Evolutionary conservation across 1,284 basidiomycete genomes (phyloP), one percentile per base, ranked within the genome.

Genomic region (Caloboletus firmus): DNA sequence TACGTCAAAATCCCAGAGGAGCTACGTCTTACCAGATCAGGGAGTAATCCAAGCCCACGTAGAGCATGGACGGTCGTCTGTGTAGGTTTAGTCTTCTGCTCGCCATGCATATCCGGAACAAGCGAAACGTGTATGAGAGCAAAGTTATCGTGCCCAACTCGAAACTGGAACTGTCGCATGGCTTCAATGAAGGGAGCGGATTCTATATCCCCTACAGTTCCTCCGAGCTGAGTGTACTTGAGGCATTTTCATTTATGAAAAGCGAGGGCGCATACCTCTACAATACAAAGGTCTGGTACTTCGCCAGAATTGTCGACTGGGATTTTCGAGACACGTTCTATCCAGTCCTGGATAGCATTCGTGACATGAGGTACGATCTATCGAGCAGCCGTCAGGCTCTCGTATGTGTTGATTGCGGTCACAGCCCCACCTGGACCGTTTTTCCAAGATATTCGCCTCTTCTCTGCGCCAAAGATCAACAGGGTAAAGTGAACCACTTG

Each of bases 131-230:
- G 96, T 60, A 99, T 91, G 50, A 98, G 83, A 1, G 96, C 96
- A 74, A 99, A 99, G 76, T 99, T 98, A 57, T 95, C 92, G 67
- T 92, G 85, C 22, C 96, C 96, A 28, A 99, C 96, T 54, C 97
- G 88, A 81, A 99, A 99, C 72, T 99, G 94, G 81, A 99, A 99
- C 74, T 99, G 96, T 35, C 96, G 88, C 91, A 99, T 95, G 2
- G 96, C 96, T 74, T 99, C 96, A 54, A 99, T 82, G 73, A 99
- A 99, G 5, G 96, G 97, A 6, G 94, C 94, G 10, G 93, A 95
- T 71, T 97, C 94, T 67, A 97, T 97, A 69, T 97, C 94, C 52
- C 94, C 94, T 18, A 97, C 94, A 1, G 94, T 97, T 42, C 96
- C 96, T 53, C 96, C 96, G 52, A 98, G 87, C 92, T 95, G 58